Percentiles rank a stretch among this genome's conserved stretches.
Evolutionary conservation across 2,329 filamentous ascomycete genomes (phyloP).

Genomic region (Monilinia fructigena): DNA sequence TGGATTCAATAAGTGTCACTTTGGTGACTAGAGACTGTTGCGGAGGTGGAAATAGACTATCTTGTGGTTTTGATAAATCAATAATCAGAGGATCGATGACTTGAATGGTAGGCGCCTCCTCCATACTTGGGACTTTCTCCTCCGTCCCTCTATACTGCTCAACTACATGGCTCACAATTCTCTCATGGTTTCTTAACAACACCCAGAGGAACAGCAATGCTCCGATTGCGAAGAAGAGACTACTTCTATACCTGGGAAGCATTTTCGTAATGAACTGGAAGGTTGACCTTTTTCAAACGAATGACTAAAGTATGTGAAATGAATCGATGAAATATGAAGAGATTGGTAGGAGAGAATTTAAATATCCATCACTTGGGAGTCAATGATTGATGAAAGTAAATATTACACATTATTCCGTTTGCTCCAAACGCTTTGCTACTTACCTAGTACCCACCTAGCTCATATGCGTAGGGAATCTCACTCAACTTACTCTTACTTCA

Average conservation of each 20-base stretch:
- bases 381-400: neutral
- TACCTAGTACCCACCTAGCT: too few relatives aligned
- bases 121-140: neutral
- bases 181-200: constrained; percentile 5
- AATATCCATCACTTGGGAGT: neutral
- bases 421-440: neutral
- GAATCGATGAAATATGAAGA: neutral
- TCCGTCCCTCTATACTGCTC: constrained; percentile 8
- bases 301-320: neutral
- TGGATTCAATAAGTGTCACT: neutral
- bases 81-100: neutral
- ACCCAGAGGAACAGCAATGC: constrained; percentile 9
- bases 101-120: neutral
- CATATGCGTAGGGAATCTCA: too few relatives aligned
- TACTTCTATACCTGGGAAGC: constrained; percentile 18
- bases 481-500: neutral
- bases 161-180: constrained; percentile 16
- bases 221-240: constrained; percentile 9
- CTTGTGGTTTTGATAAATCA: neutral
- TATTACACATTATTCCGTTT: neutral
- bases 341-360: neutral
- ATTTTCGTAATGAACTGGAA: neutral
- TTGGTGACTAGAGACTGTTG: too few relatives aligned
- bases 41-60: neutral
- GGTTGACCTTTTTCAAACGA: neutral